Conservation (phyloP, 331 rosid species). For the Spiraea crenata region DNA sequence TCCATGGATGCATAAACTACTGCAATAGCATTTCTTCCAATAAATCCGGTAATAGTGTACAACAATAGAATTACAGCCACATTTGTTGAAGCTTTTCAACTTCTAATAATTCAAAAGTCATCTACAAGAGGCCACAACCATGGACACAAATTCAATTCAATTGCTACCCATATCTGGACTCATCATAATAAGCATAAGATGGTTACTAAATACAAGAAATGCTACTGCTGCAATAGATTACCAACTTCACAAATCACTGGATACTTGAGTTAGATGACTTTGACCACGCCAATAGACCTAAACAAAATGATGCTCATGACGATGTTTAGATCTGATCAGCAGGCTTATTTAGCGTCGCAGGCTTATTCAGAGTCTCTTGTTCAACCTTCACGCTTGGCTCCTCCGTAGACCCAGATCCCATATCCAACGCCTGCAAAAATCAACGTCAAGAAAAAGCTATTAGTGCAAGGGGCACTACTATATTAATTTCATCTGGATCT, state of each 20-base stretch:
- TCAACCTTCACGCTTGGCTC: conserved; percentile 60
- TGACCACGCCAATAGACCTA: neutral
- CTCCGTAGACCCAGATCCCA: conserved; percentile 44
- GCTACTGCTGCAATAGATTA: conserved; percentile 20
- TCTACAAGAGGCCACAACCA: neutral
- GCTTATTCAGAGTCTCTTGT: conserved; percentile 49
- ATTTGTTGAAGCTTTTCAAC: neutral
- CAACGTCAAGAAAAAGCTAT: conserved; percentile 1
- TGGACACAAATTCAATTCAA: neutral
- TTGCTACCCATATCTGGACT: neutral
- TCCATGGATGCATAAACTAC: too few species aligned
- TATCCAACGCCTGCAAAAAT: conserved; percentile 60
- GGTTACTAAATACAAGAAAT: conserved; percentile 12
- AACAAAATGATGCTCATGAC: neutral
- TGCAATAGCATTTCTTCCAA: conserved; percentile 2
- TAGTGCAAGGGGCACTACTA: neutral
- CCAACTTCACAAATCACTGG: conserved; percentile 17
- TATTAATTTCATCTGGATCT: neutral
- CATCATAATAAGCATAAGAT: neutral
- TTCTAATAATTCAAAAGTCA: neutral
- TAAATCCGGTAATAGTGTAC: neutral
- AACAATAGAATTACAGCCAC: neutral
- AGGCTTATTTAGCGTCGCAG: conserved; percentile 44
- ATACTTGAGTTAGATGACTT: neutral
- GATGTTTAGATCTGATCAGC: conserved; percentile 40